phyloP scores from a whole-genome alignment of 1,284 basidiomycete species.

The Puccinia hordei region DNA sequence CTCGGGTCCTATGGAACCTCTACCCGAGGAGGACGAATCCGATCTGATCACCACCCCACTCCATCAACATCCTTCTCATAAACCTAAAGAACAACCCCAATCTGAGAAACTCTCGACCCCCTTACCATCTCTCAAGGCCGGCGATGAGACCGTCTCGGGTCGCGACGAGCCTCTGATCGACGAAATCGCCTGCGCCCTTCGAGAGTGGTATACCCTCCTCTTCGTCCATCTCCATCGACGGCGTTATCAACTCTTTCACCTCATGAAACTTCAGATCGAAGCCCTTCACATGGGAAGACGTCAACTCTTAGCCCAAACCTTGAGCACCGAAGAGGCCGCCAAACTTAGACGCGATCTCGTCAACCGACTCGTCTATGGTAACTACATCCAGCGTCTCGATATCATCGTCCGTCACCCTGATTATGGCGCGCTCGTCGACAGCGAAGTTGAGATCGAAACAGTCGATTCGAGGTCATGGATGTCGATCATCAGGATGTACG shows the following conservation, averaged over 20 bases:
- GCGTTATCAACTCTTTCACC: conserved; percentile 85
- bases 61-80: background rate
- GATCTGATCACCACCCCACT: conserved; percentile 18
- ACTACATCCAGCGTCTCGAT: conserved; percentile 87
- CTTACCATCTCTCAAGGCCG: conserved; percentile 85
- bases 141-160: conserved; percentile 83
- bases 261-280: conserved; percentile 85
- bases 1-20: conserved; percentile 64
- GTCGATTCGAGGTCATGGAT: conserved; percentile 54
- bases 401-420: conserved; percentile 92
- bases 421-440: conserved; percentile 79
- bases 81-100: background rate
- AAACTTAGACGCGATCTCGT: conserved; percentile 84
- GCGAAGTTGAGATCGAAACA: conserved; percentile 70
- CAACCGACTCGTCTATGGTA: conserved; percentile 80
- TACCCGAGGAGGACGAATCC: conserved; percentile 73
- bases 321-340: conserved; percentile 82
- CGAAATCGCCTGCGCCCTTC: conserved; percentile 91
- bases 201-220: conserved; percentile 69
- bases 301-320: conserved; percentile 80
- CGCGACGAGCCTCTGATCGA: conserved; percentile 85
- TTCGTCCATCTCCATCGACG: conserved; percentile 84
- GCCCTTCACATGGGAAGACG: conserved; percentile 83
- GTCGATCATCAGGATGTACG: conserved; percentile 77
- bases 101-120: conserved; percentile 77